phyloP scores from a whole-genome alignment of 768 basidiomycete genomes.

The Rhodosporidiobolus sp. region DNA sequence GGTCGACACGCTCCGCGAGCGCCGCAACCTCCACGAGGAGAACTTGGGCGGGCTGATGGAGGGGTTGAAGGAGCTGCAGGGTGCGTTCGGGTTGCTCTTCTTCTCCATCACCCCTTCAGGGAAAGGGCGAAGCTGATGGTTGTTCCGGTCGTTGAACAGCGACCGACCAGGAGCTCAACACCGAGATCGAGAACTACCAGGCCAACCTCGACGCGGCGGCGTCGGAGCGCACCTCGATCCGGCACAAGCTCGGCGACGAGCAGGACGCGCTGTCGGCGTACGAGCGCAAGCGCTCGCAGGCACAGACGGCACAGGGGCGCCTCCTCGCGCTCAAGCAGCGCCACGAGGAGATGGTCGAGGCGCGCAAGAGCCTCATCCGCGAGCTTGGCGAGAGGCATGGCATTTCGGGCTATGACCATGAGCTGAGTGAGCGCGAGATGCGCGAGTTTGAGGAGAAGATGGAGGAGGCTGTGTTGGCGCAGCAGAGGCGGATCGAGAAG shows the following conservation, averaged over 20 bases:
- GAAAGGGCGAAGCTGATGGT: not conserved
- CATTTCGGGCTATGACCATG: slow-evolving; percentile 70
- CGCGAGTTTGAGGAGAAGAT: slow-evolving; percentile 66
- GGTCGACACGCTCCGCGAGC: slow-evolving; percentile 62
- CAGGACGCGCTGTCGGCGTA: slow-evolving; percentile 26
- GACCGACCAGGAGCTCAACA: slow-evolving; percentile 71
- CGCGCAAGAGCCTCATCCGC: slow-evolving; percentile 71
- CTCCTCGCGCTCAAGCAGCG: slow-evolving; percentile 75
- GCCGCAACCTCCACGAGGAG: slow-evolving; percentile 62
- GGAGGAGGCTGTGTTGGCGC: slow-evolving; percentile 51
- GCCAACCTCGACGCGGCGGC: slow-evolving; percentile 77
- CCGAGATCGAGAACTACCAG: slow-evolving; percentile 97
- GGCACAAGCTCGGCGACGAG: slow-evolving; percentile 84
- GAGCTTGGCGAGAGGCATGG: slow-evolving; percentile 65
- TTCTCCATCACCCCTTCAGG: not conserved
- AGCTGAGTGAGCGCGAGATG: slow-evolving; percentile 65
- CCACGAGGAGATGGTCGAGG: slow-evolving; percentile 65
- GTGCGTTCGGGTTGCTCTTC: slow-evolving; percentile 50
- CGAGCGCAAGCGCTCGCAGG: slow-evolving; percentile 38
- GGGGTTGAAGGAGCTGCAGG: slow-evolving; percentile 59
- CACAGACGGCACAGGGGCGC: slow-evolving; percentile 54
- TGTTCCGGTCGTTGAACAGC: not conserved
- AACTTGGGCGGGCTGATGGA: slow-evolving; percentile 52
- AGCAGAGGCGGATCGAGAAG: slow-evolving; percentile 32
- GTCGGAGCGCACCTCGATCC: slow-evolving; percentile 84